Conservation (phyloP, 2,329 filamentous ascomycete species). For the Hymenoscyphus albidus region DNA sequence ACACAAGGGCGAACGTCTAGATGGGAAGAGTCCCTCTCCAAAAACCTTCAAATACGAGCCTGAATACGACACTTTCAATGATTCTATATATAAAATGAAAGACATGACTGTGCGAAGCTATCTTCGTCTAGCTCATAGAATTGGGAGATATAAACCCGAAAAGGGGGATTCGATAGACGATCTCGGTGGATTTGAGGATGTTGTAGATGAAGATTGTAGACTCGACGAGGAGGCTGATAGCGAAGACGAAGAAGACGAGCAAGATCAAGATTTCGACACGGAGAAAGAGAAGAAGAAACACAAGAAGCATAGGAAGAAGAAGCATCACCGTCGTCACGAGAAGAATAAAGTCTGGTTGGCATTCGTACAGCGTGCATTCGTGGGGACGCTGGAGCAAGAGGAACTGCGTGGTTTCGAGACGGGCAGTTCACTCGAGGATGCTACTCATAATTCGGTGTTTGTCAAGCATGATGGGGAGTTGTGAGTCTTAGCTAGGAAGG, state of each 20-base stretch:
- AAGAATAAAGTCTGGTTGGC: constrained; percentile 71
- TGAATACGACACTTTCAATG: constrained; percentile 80
- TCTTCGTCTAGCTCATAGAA: constrained; percentile 73
- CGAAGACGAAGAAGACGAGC: constrained; percentile 32
- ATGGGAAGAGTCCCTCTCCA: constrained; percentile 52
- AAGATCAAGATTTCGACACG: constrained; percentile 23
- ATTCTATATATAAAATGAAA: constrained; percentile 68
- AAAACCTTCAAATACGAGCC: constrained; percentile 70
- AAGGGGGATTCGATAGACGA: constrained; percentile 33
- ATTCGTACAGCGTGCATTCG: constrained; percentile 76
- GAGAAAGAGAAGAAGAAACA: constrained; percentile 28
- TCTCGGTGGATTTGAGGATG: constrained; percentile 22
- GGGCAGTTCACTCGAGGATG: background rate
- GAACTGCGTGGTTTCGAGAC: constrained; percentile 48
- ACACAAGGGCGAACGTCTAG: constrained; percentile 55
- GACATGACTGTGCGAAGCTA: constrained; percentile 84
- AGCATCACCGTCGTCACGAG: constrained; percentile 50
- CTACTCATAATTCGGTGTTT: background rate
- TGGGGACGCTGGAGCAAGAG: constrained; percentile 63
- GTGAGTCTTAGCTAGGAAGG: background rate
- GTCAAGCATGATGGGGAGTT: background rate
- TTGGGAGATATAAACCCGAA: constrained; percentile 53
- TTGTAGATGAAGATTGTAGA: constrained; percentile 25
- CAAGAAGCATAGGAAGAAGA: constrained; percentile 41
- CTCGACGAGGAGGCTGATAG: constrained; percentile 26